Evolutionary conservation across 352 stramenopile genomes (phyloP).

Genomic region (Phytophthora litchii): DNA sequence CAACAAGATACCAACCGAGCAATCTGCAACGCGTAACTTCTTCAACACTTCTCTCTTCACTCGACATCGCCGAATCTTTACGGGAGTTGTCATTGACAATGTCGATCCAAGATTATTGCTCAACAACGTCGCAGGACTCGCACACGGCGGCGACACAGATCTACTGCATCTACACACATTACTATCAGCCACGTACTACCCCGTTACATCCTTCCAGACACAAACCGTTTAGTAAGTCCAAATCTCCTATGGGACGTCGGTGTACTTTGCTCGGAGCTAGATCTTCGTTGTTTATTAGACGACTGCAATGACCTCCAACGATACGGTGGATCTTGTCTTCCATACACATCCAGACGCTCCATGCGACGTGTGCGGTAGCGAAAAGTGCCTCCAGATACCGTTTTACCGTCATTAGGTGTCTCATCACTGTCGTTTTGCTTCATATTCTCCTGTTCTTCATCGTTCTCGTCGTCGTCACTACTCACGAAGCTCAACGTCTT

Average conservation of each 20-base stretch:
- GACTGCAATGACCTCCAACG: slow-evolving; percentile 13
- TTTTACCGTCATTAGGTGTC: background rate
- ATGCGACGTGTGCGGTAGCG: slow-evolving; percentile 38
- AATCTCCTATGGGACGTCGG: slow-evolving; percentile 18
- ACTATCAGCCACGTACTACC: background rate
- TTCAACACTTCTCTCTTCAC: slow-evolving; percentile 37
- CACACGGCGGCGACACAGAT: slow-evolving; percentile 37
- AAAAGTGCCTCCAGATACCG: slow-evolving; percentile 16
- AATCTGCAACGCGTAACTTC: slow-evolving; percentile 29
- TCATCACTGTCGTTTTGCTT: slow-evolving; percentile 6
- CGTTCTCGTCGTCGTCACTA: slow-evolving; percentile 30
- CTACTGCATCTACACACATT: slow-evolving; percentile 15
- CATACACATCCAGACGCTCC: slow-evolving; percentile 31
- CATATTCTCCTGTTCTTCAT: slow-evolving; percentile 21
- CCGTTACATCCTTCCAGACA: background rate
- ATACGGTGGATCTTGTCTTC: slow-evolving; percentile 29
- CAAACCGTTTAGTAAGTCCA: slow-evolving; percentile 21
- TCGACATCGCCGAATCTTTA: slow-evolving; percentile 15
- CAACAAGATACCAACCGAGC: slow-evolving; percentile 23
- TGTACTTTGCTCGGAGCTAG: slow-evolving; percentile 28
- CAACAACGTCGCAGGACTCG: slow-evolving; percentile 48
- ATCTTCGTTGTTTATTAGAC: slow-evolving; percentile 23
- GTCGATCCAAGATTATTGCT: slow-evolving; percentile 43
- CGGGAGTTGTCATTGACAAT: slow-evolving; percentile 49
- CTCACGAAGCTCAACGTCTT: slow-evolving; percentile 46